Conservation (phyloP, 768 basidiomycete species). For the Lactarius hengduanensis region DNA sequence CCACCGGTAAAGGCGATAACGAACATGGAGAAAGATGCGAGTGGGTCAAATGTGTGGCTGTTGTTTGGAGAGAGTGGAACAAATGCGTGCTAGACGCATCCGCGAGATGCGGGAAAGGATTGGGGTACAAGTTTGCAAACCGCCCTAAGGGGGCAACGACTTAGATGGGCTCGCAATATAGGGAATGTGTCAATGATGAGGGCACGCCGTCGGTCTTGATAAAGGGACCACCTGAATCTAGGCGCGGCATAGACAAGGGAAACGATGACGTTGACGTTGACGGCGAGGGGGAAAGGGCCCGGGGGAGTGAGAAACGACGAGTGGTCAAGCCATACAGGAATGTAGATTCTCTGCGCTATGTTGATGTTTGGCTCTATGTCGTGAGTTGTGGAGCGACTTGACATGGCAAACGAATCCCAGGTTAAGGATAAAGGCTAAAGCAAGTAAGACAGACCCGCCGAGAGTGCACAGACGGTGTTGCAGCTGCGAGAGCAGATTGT, state of each 20-base stretch:
- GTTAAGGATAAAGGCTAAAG: background rate
- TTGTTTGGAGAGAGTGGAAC: background rate
- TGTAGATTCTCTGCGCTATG: constrained; percentile 33
- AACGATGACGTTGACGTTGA: constrained; percentile 54
- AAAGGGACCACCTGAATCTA: constrained; percentile 35
- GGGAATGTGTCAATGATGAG: background rate
- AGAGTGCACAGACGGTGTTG: background rate
- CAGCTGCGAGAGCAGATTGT: background rate
- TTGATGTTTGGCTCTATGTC: background rate
- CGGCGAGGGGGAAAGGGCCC: constrained; percentile 46
- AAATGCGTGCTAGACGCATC: background rate
- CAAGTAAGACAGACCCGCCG: background rate
- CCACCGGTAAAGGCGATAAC: background rate
- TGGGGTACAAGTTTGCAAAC: background rate
- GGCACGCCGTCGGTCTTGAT: background rate
- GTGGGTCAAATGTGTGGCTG: background rate
- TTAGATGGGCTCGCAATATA: background rate
- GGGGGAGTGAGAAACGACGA: constrained; percentile 35
- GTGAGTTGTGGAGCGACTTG: background rate
- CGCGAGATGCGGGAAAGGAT: background rate
- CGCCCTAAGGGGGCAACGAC: background rate
- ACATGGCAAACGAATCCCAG: background rate
- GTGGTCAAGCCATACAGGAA: constrained; percentile 25
- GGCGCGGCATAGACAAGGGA: constrained; percentile 25
- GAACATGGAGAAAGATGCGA: background rate